A percentile compares a stretch with the other conserved stretches of the same genome.
Evolutionary conservation across 148 eudicot species (phyloP).

Genomic region (Cornus kousa): DNA sequence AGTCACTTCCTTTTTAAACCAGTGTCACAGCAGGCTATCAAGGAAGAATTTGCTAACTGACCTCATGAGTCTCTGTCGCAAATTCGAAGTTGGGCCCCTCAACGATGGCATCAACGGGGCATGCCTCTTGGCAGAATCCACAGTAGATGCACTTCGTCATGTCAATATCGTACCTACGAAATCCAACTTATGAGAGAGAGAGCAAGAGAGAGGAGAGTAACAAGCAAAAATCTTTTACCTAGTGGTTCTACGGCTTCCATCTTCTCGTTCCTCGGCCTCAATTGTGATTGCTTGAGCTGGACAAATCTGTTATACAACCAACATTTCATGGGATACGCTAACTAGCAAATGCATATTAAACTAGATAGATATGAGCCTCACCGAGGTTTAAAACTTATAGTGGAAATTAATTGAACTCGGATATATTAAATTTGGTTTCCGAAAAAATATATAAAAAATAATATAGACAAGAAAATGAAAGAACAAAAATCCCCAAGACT

Average conservation of each 20-base stretch:
- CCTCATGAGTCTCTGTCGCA: constrained; percentile 84
- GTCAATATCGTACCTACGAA: constrained; percentile 62
- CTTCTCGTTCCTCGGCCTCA: constrained; percentile 85
- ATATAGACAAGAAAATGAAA: too few species aligned
- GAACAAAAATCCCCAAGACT: too few species aligned
- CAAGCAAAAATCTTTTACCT: constrained; percentile 28
- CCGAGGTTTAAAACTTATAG: too few species aligned
- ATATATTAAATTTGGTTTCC: too few species aligned
- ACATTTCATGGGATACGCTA: too few species aligned
- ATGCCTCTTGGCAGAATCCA: constrained; percentile 92
- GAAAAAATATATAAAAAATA: too few species aligned
- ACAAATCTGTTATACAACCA: constrained; percentile 30
- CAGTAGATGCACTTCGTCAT: constrained; percentile 85
- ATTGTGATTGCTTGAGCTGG: constrained; percentile 91
- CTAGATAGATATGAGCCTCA: too few species aligned
- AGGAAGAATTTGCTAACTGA: constrained; percentile 11
- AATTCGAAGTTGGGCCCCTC: constrained; percentile 87
- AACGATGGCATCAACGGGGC: constrained; percentile 86
- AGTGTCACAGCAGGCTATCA: too few species aligned
- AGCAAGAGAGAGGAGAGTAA: neutral
- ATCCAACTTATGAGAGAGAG: neutral
- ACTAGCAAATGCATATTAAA: too few species aligned
- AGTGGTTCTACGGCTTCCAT: constrained; percentile 85
- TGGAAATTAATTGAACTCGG: too few species aligned
- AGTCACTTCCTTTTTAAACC: neutral